Evolutionary conservation across 345 rosid species (phyloP).

Genomic region (Erodium maritimum): DNA sequence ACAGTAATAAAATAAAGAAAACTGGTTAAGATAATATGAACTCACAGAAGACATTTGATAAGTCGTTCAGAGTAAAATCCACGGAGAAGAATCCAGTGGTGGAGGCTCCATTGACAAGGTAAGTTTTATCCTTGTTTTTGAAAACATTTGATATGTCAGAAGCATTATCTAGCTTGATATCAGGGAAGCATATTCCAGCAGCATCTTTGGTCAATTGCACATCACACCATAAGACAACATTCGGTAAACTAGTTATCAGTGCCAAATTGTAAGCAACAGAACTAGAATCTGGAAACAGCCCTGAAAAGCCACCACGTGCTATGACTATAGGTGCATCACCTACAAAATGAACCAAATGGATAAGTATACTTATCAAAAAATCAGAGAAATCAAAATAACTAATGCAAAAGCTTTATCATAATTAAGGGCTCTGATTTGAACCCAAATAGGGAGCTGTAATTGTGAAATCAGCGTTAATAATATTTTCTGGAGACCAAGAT

Average conservation of each 20-base stretch:
- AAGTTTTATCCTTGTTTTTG: slow-evolving; percentile 12
- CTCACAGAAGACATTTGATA: slow-evolving; percentile 37
- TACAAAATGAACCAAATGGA: slow-evolving; percentile 22
- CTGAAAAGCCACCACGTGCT: slow-evolving; percentile 92
- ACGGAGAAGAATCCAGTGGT: slow-evolving; percentile 56
- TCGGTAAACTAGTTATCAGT: slow-evolving; percentile 12
- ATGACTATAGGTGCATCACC: slow-evolving; percentile 53
- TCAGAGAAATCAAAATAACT: no score
- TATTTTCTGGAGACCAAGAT: no score
- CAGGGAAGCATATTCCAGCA: slow-evolving; percentile 63
- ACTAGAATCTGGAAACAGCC: slow-evolving; percentile 72
- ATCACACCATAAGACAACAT: slow-evolving; percentile 63
- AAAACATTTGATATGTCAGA: slow-evolving; percentile 15
- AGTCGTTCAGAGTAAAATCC: slow-evolving; percentile 45
- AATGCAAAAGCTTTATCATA: no score
- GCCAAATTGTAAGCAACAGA: slow-evolving; percentile 34
- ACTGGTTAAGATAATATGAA: slow-evolving; percentile 3
- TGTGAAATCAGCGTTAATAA: no score
- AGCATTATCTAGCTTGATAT: slow-evolving; percentile 42
- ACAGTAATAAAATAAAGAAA: not conserved
- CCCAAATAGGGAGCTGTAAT: no score
- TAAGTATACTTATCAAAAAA: not conserved
- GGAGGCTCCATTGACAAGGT: slow-evolving; percentile 44
- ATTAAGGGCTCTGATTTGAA: no score
- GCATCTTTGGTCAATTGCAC: slow-evolving; percentile 78